phyloP scores from a whole-genome alignment of 2,329 filamentous ascomycete species.

The Thelonectria olida region DNA sequence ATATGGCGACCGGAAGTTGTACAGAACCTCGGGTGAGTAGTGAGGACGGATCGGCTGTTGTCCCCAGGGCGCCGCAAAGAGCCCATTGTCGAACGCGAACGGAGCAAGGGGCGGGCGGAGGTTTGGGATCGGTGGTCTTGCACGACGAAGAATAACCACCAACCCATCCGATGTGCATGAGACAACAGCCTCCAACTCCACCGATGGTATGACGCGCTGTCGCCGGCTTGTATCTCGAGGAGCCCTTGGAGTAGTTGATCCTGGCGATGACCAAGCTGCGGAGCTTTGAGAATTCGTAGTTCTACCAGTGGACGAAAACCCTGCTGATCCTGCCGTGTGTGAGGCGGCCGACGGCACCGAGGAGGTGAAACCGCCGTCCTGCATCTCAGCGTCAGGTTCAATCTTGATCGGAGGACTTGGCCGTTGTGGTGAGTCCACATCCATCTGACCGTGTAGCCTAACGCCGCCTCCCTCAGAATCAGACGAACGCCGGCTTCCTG shows the following conservation, averaged over 20 bases:
- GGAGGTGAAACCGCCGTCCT: conserved; percentile 10
- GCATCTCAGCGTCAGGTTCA: conserved; percentile 44
- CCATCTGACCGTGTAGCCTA: conserved; percentile 54
- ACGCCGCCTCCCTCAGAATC: conserved; percentile 58
- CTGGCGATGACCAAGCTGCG: conserved; percentile 28
- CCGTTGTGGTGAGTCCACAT: conserved; percentile 47
- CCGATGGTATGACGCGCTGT: conserved; percentile 50
- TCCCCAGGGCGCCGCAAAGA: conserved; percentile 86
- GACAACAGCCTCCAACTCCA: conserved; percentile 89
- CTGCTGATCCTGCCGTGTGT: conserved; percentile 25
- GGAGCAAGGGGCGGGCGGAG: conserved; percentile 58
- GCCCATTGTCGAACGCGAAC: conserved; percentile 64
- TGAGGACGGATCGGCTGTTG: conserved; percentile 67
- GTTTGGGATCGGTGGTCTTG: conserved; percentile 74
- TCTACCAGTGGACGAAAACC: conserved; percentile 11
- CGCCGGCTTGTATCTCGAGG: conserved; percentile 17
- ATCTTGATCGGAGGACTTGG: conserved; percentile 45
- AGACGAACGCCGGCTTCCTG: conserved; percentile 45
- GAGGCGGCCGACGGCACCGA: conserved; percentile 24
- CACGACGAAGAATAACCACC: conserved; percentile 81
- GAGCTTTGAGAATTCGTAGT: conserved; percentile 24
- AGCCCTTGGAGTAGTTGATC: background rate
- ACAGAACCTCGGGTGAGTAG: conserved; percentile 48
- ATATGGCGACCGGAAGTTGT: conserved; percentile 43
- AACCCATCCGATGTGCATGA: conserved; percentile 90